Conservation (phyloP, 495 filamentous ascomycete genomes). For the Daldinia decipiens region DNA sequence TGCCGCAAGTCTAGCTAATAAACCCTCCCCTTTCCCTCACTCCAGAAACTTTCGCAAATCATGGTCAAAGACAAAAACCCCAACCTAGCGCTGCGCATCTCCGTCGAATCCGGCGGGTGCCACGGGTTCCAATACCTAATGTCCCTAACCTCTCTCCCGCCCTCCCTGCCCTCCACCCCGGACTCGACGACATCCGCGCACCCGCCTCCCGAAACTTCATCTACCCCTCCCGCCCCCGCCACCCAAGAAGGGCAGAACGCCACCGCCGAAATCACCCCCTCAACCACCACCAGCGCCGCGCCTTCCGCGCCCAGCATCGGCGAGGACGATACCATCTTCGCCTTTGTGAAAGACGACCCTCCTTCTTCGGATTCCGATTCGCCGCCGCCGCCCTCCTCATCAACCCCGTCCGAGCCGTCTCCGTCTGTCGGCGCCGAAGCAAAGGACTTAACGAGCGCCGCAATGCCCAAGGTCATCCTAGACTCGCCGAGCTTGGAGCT, state of each 20-base stretch:
- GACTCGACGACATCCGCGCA: constrained; percentile 1
- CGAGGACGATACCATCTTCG: constrained; percentile 82
- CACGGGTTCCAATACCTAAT: constrained; percentile 99
- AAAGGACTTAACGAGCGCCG: constrained; percentile 22
- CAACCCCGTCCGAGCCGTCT: not conserved
- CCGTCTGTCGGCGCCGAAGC: not conserved
- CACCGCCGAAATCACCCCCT: constrained; percentile 43
- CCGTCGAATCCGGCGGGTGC: constrained; percentile 91
- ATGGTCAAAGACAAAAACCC: constrained; percentile 80
- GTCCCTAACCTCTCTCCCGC: constrained; percentile 73
- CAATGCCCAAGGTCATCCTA: constrained; percentile 82
- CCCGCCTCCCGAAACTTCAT: constrained; percentile 26
- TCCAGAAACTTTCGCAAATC: constrained; percentile 74
- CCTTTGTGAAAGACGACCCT: constrained; percentile 41
- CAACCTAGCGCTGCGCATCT: constrained; percentile 83
- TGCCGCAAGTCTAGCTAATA: constrained; percentile 5
- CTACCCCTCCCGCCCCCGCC: constrained; percentile 1
- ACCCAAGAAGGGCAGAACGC: constrained; percentile 45
- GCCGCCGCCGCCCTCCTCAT: not conserved
- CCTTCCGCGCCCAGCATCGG: constrained; percentile 44
- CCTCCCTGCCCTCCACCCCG: constrained; percentile 13
- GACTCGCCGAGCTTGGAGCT: constrained; percentile 88
- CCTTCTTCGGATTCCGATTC: not conserved
- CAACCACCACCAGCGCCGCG: constrained; percentile 37
- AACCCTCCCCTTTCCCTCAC: not conserved